Percentiles rank a stretch among this genome's conserved stretches.
phyloP scores from a whole-genome alignment of 1,284 basidiomycete species.

The Fomitopsis betulina region DNA sequence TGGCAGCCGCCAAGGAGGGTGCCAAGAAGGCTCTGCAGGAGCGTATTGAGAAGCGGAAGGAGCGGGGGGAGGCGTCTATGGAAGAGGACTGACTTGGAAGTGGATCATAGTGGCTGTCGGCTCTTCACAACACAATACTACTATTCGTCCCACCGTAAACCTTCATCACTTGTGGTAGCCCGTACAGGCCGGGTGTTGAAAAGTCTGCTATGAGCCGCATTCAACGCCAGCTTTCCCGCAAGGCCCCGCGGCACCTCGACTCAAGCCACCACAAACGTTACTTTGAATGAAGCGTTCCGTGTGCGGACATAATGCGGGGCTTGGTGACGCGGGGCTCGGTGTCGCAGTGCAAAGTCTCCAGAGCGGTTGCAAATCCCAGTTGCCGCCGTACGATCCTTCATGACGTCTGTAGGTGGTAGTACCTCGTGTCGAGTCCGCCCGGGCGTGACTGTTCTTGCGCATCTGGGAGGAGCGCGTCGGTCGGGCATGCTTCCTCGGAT shows the following conservation, averaged over 20 bases:
- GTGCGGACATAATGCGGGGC: not conserved
- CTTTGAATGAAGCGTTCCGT: not conserved
- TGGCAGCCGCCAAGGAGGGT: constrained; percentile 42
- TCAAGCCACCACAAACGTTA: not conserved
- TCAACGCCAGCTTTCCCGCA: not conserved
- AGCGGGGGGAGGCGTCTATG: constrained; percentile 45
- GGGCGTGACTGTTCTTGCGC: too few species aligned
- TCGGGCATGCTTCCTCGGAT: too few species aligned
- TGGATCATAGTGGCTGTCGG: not conserved
- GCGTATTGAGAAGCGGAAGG: constrained; percentile 44
- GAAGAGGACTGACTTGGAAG: constrained; percentile 41
- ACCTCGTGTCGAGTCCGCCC: too few species aligned
- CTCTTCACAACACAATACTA: too few species aligned
- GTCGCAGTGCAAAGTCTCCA: not conserved
- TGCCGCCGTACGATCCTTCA: not conserved
- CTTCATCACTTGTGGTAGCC: too few species aligned
- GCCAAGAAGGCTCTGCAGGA: constrained; percentile 49
- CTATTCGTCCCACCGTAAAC: too few species aligned
- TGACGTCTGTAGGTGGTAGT: too few species aligned
- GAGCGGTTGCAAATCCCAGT: not conserved
- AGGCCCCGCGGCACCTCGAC: not conserved
- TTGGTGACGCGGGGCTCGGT: too few species aligned
- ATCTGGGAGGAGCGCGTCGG: too few species aligned
- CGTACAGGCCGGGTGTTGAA: not conserved
- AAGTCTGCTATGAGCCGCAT: not conserved